Percentiles rank a stretch among this genome's conserved stretches.
Conservation (phyloP, 1,284 basidiomycete species). For the Irpex rosettiformis region DNA sequence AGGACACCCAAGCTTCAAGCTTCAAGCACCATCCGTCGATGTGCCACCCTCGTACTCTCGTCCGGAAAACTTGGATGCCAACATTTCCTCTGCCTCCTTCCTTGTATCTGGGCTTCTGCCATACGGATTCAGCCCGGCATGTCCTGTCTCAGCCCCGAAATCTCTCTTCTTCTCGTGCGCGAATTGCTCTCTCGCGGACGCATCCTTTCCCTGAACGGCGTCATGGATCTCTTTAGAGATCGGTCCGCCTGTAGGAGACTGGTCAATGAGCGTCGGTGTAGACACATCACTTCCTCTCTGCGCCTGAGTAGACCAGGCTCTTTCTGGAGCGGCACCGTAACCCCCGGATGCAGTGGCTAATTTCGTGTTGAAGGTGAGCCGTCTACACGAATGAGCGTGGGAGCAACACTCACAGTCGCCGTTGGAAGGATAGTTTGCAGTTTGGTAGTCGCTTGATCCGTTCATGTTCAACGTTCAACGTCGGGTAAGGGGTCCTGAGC, state of each 20-base stretch:
- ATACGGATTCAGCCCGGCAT: conserved; percentile 25
- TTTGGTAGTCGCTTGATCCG: conserved; percentile 20
- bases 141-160: conserved; percentile 16
- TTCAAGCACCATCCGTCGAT: conserved; percentile 12
- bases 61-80: conserved; percentile 24
- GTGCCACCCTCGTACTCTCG: conserved; percentile 21
- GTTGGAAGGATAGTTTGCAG: conserved; percentile 28
- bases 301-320: conserved; percentile 21
- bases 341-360: conserved; percentile 34
- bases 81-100: conserved; percentile 25
- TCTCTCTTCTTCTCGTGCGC: conserved; percentile 24
- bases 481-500: background rate
- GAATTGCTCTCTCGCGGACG: conserved; percentile 20
- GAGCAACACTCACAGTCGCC: conserved; percentile 27
- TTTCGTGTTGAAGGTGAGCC: background rate
- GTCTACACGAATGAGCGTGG: background rate
- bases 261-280: conserved; percentile 21
- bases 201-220: conserved; percentile 28
- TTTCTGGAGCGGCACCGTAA: conserved; percentile 22
- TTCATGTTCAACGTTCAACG: background rate
- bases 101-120: conserved; percentile 25
- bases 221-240: conserved; percentile 24
- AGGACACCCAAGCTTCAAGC: no score
- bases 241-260: conserved; percentile 23
- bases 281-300: conserved; percentile 18